Evolutionary conservation across 2,329 filamentous ascomycete genomes (phyloP).

Genomic region (Colletotrichum sp.): DNA sequence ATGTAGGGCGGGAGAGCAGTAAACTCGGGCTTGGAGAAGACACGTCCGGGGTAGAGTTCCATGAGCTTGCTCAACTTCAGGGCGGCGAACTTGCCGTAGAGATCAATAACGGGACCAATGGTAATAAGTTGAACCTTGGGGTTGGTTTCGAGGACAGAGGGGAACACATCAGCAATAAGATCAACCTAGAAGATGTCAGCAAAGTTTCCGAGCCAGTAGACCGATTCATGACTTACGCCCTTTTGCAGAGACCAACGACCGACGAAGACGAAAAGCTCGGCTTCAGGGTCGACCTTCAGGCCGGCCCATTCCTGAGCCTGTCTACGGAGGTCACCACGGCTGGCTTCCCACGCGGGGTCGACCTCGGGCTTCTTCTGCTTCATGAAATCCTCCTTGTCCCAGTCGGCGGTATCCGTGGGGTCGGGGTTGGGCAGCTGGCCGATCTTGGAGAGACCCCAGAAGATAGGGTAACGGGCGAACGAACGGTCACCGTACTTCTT

Average conservation of each 20-base stretch:
- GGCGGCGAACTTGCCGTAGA: conserved; percentile 72
- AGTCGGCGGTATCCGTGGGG: conserved; percentile 68
- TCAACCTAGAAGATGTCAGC: conserved; percentile 44
- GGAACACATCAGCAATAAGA: conserved; percentile 71
- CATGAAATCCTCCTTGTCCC: conserved; percentile 56
- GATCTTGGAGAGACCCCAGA: conserved; percentile 69
- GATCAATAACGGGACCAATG: conserved; percentile 69
- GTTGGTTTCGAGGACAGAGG: conserved; percentile 64
- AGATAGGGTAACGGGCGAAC: conserved; percentile 71
- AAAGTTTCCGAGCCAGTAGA: rapidly evolving
- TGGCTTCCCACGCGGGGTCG: conserved; percentile 60
- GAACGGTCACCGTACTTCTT: conserved; percentile 73
- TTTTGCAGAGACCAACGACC: conserved; percentile 75
- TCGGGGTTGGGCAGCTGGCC: conserved; percentile 70
- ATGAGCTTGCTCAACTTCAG: conserved; percentile 69
- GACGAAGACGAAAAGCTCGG: conserved; percentile 72
- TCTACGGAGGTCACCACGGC: conserved; percentile 56
- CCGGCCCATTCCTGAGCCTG: conserved; percentile 74
- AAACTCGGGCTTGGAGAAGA: conserved; percentile 72
- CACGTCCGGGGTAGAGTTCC: conserved; percentile 68
- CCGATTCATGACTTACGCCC: conserved; percentile 40
- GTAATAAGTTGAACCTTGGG: conserved; percentile 66
- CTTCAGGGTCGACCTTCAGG: conserved; percentile 63
- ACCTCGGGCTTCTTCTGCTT: conserved; percentile 54
- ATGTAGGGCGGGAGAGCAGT: conserved; percentile 69